Evolutionary conservation across 352 stramenopile species (phyloP).

Genomic region (Peronosclerospora sorghi): DNA sequence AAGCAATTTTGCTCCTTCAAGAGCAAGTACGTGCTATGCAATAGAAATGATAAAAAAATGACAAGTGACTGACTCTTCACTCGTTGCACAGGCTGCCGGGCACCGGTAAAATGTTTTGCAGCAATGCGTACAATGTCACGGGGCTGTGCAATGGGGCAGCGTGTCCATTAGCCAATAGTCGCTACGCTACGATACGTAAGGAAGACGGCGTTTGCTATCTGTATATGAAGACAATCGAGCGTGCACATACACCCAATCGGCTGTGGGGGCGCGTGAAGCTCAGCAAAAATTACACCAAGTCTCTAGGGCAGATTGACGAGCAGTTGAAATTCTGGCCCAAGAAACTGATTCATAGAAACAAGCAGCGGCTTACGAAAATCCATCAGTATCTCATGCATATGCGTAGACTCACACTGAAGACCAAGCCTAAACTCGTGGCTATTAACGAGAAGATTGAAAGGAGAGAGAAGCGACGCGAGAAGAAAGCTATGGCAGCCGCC

Average conservation of each 20-base stretch:
- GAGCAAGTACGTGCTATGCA: slow-evolving; percentile 74
- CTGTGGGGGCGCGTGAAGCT: slow-evolving; percentile 98
- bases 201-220: slow-evolving; percentile 92
- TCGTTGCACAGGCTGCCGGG: slow-evolving; percentile 29
- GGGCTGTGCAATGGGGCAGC: slow-evolving; percentile 94
- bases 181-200: slow-evolving; percentile 97
- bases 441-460: slow-evolving; percentile 95
- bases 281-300: slow-evolving; percentile 95
- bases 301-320: slow-evolving; percentile 90
- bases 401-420: slow-evolving; percentile 95
- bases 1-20: slow-evolving; percentile 99
- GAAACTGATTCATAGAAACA: slow-evolving; percentile 96
- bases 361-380: slow-evolving; percentile 98
- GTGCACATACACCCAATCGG: slow-evolving; percentile 96
- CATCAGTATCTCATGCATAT: slow-evolving; percentile 99
- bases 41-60: neutral
- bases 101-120: slow-evolving; percentile 93
- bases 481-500: slow-evolving; percentile 92
- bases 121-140: slow-evolving; percentile 97
- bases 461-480: slow-evolving; percentile 91
- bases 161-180: slow-evolving; percentile 96
- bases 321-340: slow-evolving; percentile 98
- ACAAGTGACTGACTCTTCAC: neutral
- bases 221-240: slow-evolving; percentile 99
- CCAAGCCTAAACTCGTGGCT: slow-evolving; percentile 88